Evolutionary conservation across 441 rosid genomes (phyloP).

Genomic region (Biscutella laevigata): DNA sequence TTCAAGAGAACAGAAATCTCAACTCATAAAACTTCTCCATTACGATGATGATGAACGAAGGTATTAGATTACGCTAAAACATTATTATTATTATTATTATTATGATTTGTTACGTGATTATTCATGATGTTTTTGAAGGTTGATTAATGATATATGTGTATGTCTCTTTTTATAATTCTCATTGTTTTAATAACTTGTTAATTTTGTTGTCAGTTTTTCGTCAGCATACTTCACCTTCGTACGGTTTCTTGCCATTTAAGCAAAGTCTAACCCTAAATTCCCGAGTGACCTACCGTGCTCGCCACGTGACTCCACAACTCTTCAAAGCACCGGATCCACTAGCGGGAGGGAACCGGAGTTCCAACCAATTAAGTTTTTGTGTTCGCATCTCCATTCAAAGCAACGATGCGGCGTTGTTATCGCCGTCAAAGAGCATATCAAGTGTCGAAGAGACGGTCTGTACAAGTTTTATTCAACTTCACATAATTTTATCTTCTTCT

Average conservation of each 20-base stretch:
- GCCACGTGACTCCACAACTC: conserved; percentile 28
- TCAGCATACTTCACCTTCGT: conserved; percentile 4
- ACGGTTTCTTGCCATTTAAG: conserved; percentile 19
- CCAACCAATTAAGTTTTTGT: conserved; percentile 24
- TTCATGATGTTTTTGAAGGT: too few relatives aligned
- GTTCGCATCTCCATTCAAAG: conserved; percentile 42
- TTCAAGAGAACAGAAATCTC: too few relatives aligned
- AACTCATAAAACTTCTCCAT: too few relatives aligned
- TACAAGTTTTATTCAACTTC: not conserved
- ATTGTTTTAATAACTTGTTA: too few relatives aligned
- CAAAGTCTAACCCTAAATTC: conserved; percentile 4
- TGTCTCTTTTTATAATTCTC: too few relatives aligned
- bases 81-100: too few relatives aligned
- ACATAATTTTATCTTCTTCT: not conserved
- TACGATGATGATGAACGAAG: too few relatives aligned
- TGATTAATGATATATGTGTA: too few relatives aligned
- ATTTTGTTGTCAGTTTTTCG: not conserved
- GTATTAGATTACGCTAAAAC: too few relatives aligned
- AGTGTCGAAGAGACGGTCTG: conserved; percentile 71
- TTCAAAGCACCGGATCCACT: conserved; percentile 41
- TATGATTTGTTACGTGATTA: too few relatives aligned
- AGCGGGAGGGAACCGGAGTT: conserved; percentile 33
- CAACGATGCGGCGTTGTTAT: too few relatives aligned
- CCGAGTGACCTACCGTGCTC: conserved; percentile 32
- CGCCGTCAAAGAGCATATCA: too few relatives aligned